Base-by-base conservation (phyloP, 352 stramenopile species). In the Halophytophthora polymorphica region DNA sequence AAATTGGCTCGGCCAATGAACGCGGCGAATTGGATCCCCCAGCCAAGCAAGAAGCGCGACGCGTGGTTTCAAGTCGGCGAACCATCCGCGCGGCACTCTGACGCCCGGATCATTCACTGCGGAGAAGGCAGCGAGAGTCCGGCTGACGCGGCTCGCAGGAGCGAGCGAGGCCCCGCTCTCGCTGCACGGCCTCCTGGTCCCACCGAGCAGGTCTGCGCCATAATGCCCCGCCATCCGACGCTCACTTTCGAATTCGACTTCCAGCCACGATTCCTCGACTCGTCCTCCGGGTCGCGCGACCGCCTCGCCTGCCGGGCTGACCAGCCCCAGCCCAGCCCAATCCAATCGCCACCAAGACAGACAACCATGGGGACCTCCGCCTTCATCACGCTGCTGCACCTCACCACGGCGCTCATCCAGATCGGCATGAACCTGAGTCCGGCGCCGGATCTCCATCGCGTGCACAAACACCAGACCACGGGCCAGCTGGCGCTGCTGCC, bases 401-500 rank as follows among this genome's bases (percentile, higher is more conserved):
- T 69, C 47, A 53, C 51, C 38, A 71, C 63, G 23, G 62, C 67
- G 25, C 45, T 52, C 44, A 60, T 69, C 45, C 64, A 70, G 39
- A 58, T 74, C 12, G 49, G 50, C 38, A 72, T 75, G 61, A 71
- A 70, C 45, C 40, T 72, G 42, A 73, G 63, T 39, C 50, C 55
- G 19, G 56, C 53, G 2, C 59, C 67, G 13, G 56, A 67, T 39
- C 57, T 73, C 35, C 56, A 63, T 31, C 51, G 41, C 0, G 45
- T 77, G 2, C 50, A 68, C 44, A 55, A 62, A 21, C 44, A 37
- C 45, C 56, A 68, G 50, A 68, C 61, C 37, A 65, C 61, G 19
- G 61, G 61, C 21, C 55, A 73, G 23, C 59, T 74, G 63, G 50
- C 58, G 21, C 35, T 80, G 56, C 55, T 74, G 4, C 69, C 70